Conservation (phyloP, 2,329 filamentous ascomycete genomes). For the Coleophoma crateriformis region DNA sequence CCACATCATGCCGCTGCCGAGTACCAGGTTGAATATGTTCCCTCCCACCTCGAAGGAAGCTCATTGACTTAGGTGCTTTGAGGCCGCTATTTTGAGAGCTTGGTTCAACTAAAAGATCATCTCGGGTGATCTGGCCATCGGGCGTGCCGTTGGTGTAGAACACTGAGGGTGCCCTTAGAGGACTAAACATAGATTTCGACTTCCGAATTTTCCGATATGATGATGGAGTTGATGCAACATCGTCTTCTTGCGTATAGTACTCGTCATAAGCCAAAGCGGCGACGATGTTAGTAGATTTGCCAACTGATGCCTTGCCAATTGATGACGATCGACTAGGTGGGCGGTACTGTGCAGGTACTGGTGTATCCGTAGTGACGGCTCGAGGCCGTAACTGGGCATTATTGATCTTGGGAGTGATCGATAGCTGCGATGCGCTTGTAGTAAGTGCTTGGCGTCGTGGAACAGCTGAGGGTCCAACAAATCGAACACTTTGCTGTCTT, state of each 20-base stretch:
- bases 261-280: constrained; percentile 33
- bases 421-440: constrained; percentile 13
- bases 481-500: constrained; percentile 51
- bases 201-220: constrained; percentile 46
- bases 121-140: constrained; percentile 3
- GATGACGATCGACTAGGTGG: constrained; percentile 26
- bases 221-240: constrained; percentile 39
- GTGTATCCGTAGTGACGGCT: constrained; percentile 20
- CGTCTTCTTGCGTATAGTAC: constrained; percentile 42
- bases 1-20: constrained; percentile 27
- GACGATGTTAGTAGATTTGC: constrained; percentile 18
- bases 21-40: constrained; percentile 16
- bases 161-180: constrained; percentile 15
- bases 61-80: constrained; percentile 49
- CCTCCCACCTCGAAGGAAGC: constrained; percentile 36
- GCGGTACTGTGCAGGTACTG: constrained; percentile 21
- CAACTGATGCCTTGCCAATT: constrained; percentile 20
- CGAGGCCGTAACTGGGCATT: constrained; percentile 15
- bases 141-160: constrained; percentile 24
- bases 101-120: neutral
- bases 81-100: constrained; percentile 16
- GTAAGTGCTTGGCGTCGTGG: constrained; percentile 16
- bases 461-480: constrained; percentile 23
- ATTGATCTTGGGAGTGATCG: constrained; percentile 10
- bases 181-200: constrained; percentile 48